Base-by-base conservation (phyloP, 345 rosid genomes). In the Corchorus capsularis region DNA sequence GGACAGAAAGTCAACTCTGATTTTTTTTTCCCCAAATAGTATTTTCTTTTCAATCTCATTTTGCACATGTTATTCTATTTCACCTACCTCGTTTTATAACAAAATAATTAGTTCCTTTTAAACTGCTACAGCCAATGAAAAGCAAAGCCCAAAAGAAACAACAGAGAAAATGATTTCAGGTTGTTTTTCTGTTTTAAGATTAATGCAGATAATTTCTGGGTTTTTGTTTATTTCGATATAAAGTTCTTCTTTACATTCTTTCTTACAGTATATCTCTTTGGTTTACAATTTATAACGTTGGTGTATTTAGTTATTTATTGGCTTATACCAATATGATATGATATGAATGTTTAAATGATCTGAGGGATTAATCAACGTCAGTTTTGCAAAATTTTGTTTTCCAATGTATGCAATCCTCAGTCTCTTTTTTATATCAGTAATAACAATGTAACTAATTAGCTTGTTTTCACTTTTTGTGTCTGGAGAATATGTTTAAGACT, bases 191-290 rank as follows among this genome's bases (percentile, higher is more conserved):
- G n/a, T 68, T 27, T 53, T 8, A 9, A 27, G 57, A 27, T 68
- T 32, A 49, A 16, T 27, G 72, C 53, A 68, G 41, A 8, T 14
- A 50, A 50, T 49, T 68, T 68, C 72, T 69, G 59, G 59, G 45
- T 69, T 69, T 27, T 27, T 27, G 27, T 34, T 19, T 50, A 32
- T n/a, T 50, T 69, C 32, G 60, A 50, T 32, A 9, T 50, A 50
- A 50, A 32, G 43, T 69, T 50, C 27, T 69, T 50, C 27, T 34
- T 32, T 27, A 27, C 27, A 27, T 1, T 27, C 27, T 27, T 27
- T 27, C 7, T 34, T 16, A 32, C 37, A 27, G 59, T 7, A 11
- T 27, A 22, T 59, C 63, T 59, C 20, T 34, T 50, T 22, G 46
- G 45, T 27, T 0, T 27, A 27, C 27, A 27, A 0, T 27, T 27